These are phyloP conservation scores for Zygoascus sp. DNA, from an alignment of 1,139 yeast genomes.

Conservation along the genomic window DNA sequence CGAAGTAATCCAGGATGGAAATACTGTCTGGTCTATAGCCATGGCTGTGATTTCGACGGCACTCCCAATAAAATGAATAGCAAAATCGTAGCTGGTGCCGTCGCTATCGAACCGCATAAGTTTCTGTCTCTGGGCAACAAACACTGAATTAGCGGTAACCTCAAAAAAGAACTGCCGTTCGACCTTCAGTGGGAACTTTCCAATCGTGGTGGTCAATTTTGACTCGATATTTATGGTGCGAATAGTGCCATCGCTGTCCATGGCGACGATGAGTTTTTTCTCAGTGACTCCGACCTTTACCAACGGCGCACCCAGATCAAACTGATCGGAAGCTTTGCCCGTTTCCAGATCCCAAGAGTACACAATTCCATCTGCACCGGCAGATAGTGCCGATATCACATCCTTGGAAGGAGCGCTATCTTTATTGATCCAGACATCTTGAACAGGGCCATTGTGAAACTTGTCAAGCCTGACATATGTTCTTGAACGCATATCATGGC, in stretches of 20 bases:
- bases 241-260: neutral
- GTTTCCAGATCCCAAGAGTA: slow-evolving; percentile 24
- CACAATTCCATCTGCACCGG: slow-evolving; percentile 29
- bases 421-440: slow-evolving; percentile 33
- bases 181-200: neutral
- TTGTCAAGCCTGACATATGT: slow-evolving; percentile 27
- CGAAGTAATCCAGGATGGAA: slow-evolving; percentile 28
- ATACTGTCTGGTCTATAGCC: slow-evolving; percentile 24
- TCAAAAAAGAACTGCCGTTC: slow-evolving; percentile 12
- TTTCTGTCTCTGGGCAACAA: slow-evolving; percentile 7
- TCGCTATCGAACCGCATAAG: slow-evolving; percentile 8
- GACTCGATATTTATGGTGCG: neutral
- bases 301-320: neutral
- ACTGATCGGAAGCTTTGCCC: slow-evolving; percentile 13
- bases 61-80: neutral
- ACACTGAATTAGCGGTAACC: slow-evolving; percentile 11
- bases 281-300: slow-evolving; percentile 6
- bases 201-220: neutral
- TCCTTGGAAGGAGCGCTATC: slow-evolving; percentile 8
- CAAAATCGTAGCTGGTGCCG: slow-evolving; percentile 4
- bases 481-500: slow-evolving; percentile 32
- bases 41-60: slow-evolving; percentile 20
- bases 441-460: slow-evolving; percentile 26
- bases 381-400: slow-evolving; percentile 22
- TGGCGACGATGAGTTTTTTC: neutral